Conservation (phyloP, 2,329 filamentous ascomycete genomes). For the Anthostomella pinea region DNA sequence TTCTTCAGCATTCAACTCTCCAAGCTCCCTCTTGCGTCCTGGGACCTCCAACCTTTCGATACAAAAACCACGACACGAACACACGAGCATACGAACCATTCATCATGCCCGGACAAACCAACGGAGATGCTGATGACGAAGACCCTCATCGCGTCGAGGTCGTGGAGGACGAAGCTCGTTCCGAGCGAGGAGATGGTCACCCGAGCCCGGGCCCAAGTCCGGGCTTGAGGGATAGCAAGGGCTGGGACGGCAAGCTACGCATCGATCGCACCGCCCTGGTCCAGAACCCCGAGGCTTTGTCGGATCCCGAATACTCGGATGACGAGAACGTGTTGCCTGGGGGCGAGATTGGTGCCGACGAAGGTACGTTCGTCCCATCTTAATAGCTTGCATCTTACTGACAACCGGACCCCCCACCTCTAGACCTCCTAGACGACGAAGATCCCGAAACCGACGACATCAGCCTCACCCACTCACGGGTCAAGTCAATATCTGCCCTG, state of each 20-base stretch:
- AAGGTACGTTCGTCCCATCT: conserved; percentile 51
- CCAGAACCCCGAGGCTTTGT: conserved; percentile 76
- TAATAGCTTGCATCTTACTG: conserved; percentile 3
- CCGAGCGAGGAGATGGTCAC: conserved; percentile 39
- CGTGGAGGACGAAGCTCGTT: conserved; percentile 39
- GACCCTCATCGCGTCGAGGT: conserved; percentile 47
- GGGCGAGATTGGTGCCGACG: conserved; percentile 76
- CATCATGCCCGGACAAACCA: conserved; percentile 41
- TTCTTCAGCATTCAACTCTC: no score
- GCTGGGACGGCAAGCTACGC: conserved; percentile 82
- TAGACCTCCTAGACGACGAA: conserved; percentile 61
- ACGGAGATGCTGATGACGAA: conserved; percentile 31
- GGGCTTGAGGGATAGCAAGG: conserved; percentile 58
- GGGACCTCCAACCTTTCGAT: no score
- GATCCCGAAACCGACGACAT: conserved; percentile 70
- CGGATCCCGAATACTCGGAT: conserved; percentile 83
- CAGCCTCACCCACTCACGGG: conserved; percentile 82
- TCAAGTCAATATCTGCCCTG: conserved; percentile 74
- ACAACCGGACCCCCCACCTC: conserved; percentile 9
- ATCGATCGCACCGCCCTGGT: conserved; percentile 68
- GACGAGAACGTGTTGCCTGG: conserved; percentile 65
- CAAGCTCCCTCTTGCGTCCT: no score
- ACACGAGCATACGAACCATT: conserved; percentile 2
- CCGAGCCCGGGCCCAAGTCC: conserved; percentile 46
- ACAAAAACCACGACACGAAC: background rate